Evolutionary conservation across 2,329 filamentous ascomycete genomes (phyloP).

Genomic region (Macrophomina phaseolina): DNA sequence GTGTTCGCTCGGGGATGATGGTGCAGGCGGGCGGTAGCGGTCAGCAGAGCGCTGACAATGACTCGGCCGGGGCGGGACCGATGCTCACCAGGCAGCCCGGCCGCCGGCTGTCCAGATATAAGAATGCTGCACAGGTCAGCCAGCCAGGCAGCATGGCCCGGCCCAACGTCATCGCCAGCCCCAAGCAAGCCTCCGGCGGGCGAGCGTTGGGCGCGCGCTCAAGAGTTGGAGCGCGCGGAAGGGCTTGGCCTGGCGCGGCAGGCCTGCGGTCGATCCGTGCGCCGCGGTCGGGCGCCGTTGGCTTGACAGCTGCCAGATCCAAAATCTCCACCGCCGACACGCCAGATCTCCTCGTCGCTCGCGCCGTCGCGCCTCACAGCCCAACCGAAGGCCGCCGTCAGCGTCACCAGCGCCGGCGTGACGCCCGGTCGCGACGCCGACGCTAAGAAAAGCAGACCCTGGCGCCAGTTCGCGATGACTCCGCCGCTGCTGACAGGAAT

Average conservation of each 20-base stretch:
- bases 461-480: background rate
- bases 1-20: background rate
- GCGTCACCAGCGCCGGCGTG: background rate
- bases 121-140: too few relatives aligned
- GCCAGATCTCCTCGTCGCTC: background rate
- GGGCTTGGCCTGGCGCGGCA: background rate
- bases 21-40: background rate
- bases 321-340: background rate
- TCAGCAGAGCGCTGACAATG: slow-evolving; percentile 4
- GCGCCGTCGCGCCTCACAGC: background rate
- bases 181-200: background rate
- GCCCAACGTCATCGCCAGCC: slow-evolving; percentile 10
- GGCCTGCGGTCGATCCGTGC: background rate
- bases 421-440: too few relatives aligned
- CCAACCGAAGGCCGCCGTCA: background rate
- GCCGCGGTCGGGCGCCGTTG: background rate
- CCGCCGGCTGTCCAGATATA: background rate
- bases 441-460: background rate
- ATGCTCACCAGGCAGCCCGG: background rate
- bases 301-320: slow-evolving; percentile 2
- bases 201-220: background rate
- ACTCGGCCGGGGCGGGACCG: background rate
- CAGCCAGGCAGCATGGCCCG: background rate
- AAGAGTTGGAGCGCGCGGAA: background rate
- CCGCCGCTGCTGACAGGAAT: background rate